Base-by-base conservation (phyloP, 495 filamentous ascomycete species). In the Penicillium riverlandense region DNA sequence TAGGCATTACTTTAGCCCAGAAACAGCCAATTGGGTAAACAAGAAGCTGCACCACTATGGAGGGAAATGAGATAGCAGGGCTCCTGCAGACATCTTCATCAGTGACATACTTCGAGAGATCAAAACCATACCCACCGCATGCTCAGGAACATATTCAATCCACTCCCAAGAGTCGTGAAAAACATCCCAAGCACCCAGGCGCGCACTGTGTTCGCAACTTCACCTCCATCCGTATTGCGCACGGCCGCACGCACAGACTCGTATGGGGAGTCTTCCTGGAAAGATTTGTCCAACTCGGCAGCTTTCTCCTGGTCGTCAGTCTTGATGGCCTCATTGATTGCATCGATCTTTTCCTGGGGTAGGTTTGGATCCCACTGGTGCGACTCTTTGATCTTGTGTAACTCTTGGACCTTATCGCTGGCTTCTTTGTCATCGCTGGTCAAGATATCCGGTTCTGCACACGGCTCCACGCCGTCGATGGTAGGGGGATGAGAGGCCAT, bases 1-100 rank as follows among this genome's bases (percentile, higher is more conserved):
- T 56, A 2, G 82, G 81, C 51, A 78, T 59, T 7, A 57, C 47
- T 34, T 51, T 61, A 1, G 64, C 61, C 71, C 69, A 75, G 13
- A 59, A 68, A 31, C 76, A 74, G 8, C 81, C 80, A 2, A 84
- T 54, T 6, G 78, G 77, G 66, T 79, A 85, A 11, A 80, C 78
- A 36, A 85, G 65, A 38, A 85, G 70, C 57, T 83, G 81, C 11
- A 77, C 77, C 9, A 80, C 74, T 28, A 84, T 66, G 12, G 79
- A 60, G 11, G 78, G 75, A 15, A 84, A 65, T 3, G 71, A 70
- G 43, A 84, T 83, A 15, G 73, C 51, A 33, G 55, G 55, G 16
- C 53, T 55, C 47, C 55, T 57, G 28, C 35, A 12, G 2, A 4
- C 22, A 4, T 22, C 22, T 22, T 22, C 22, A 4, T 22, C 2